A percentile compares a stretch with the other conserved stretches of the same genome.
Evolutionary conservation across 768 basidiomycete genomes (phyloP).

Genomic region (Pleurotus cornucopiae): DNA sequence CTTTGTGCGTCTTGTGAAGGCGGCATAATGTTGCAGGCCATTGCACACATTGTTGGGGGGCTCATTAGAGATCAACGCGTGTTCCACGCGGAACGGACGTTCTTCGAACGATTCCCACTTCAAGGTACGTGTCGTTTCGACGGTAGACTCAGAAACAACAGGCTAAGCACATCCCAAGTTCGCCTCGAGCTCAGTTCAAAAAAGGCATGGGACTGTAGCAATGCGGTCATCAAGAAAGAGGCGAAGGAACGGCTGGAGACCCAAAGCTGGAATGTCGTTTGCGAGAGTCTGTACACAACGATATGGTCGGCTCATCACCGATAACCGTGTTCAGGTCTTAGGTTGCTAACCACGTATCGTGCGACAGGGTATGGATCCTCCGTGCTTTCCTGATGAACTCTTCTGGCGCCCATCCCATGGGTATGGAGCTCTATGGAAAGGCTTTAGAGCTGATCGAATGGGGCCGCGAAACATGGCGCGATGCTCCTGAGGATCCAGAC

Average conservation of each 20-base stretch:
- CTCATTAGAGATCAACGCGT: conserved; percentile 28
- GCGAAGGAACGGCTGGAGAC: not conserved
- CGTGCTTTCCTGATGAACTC: conserved; percentile 25
- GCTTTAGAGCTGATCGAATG: conserved; percentile 39
- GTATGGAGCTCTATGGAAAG: conserved; percentile 28
- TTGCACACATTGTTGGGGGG: conserved; percentile 27
- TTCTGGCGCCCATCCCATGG: conserved; percentile 12
- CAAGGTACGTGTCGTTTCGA: not conserved
- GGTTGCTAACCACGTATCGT: no score
- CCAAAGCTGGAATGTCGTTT: not conserved
- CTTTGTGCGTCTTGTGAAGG: no score
- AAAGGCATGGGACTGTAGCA: not conserved
- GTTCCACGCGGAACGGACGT: not conserved
- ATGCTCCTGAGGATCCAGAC: conserved; percentile 25
- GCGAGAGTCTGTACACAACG: not conserved
- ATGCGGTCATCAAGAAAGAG: not conserved
- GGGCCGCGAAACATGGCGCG: conserved; percentile 34
- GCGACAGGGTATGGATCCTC: conserved; percentile 33
- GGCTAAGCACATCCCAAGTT: not conserved
- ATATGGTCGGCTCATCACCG: conserved; percentile 4
- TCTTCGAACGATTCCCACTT: not conserved
- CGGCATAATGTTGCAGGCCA: conserved; percentile 17
- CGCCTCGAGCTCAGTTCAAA: not conserved
- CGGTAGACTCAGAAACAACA: not conserved
- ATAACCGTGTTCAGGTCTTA: no score